Conservation (phyloP, 345 rosid genomes). For the Citrus trifoliata region DNA sequence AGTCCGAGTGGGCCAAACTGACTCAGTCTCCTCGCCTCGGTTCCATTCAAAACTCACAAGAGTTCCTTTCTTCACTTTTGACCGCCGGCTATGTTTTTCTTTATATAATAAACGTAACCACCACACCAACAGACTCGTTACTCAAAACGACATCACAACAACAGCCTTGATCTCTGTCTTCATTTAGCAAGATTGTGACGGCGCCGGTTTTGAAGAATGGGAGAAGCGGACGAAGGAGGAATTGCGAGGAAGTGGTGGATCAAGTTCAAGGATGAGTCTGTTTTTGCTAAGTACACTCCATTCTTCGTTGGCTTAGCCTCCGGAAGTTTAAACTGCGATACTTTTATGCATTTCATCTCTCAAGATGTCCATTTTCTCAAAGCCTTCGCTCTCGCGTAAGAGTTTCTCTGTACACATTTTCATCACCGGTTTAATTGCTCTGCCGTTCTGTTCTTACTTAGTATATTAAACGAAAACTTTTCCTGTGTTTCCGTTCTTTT, state of each 20-base stretch:
- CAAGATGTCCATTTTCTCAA: slow-evolving; percentile 43
- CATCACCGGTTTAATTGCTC: not conserved
- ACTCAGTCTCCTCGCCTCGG: not conserved
- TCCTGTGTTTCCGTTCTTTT: not conserved
- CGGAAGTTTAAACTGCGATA: slow-evolving; percentile 27
- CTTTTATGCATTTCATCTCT: slow-evolving; percentile 31
- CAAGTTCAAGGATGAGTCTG: slow-evolving; percentile 37
- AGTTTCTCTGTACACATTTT: not conserved
- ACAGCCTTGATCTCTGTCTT: not conserved
- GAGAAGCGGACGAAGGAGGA: slow-evolving; percentile 29
- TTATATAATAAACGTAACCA: not conserved
- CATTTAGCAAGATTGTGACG: not conserved
- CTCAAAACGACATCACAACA: not conserved
- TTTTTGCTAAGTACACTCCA: slow-evolving; percentile 38
- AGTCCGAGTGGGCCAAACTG: not conserved
- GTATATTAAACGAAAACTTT: not conserved
- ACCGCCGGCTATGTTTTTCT: slow-evolving; percentile 22
- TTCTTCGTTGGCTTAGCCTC: slow-evolving; percentile 47
- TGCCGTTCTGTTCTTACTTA: not conserved
- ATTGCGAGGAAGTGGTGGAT: slow-evolving; percentile 44
- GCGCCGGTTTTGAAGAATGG: slow-evolving; percentile 9
- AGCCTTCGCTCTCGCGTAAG: slow-evolving; percentile 44
- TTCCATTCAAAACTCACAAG: not conserved
- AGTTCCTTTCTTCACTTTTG: slow-evolving; percentile 4
- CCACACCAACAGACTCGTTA: not conserved